Evolutionary conservation across 208 protist species (phyloP), one percentile per base, ranked within the genome.

Genomic region (Naegleria fowleri): DNA sequence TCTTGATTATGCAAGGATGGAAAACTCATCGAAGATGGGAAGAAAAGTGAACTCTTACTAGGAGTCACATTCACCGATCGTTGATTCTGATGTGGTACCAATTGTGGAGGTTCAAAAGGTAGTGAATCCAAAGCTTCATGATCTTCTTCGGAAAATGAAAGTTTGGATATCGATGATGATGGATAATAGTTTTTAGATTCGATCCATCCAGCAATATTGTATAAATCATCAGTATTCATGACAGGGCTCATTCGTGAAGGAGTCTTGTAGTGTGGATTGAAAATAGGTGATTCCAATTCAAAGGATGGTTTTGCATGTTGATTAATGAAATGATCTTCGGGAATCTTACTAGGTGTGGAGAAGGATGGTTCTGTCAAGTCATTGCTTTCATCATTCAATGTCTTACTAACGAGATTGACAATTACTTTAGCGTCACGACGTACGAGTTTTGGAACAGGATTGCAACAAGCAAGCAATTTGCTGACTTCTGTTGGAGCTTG

Each of bases 401-500:
- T 29, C 38, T 91, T 40, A 19, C 3, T 19, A 67, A 91, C 83
- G 2, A 91, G 38, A 29, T 91, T 25, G 11, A 93, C 41, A 29
- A 94, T 41, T 38, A 92, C 25, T 36, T 67, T 52, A 41, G 79
- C 39, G 38, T 90, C 52, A n/a, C 76, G 15, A 41, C 94, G 90
- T 0, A 95, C 87, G 5, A 94, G 90, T 16, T 92, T 91, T 33
- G 94, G 94, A 29, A 94, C 91, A 19, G 94, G 94, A 16, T 43
- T 87, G 83, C 93, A 95, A 58, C 91, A 85, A 6, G 58, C 36
- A 0, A 95, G 22, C 0, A 95, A 38, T 29, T 90, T 91, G 4
- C 43, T 9, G 6, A 91, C 51, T 0, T 90, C n/a, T 2, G 55
- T 93, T 13, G 95, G 95, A 48, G 88, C 41, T n/a, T 90, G 38